phyloP scores from a whole-genome alignment of 2,329 filamentous ascomycete genomes.

The Cercospora brassicicola region DNA sequence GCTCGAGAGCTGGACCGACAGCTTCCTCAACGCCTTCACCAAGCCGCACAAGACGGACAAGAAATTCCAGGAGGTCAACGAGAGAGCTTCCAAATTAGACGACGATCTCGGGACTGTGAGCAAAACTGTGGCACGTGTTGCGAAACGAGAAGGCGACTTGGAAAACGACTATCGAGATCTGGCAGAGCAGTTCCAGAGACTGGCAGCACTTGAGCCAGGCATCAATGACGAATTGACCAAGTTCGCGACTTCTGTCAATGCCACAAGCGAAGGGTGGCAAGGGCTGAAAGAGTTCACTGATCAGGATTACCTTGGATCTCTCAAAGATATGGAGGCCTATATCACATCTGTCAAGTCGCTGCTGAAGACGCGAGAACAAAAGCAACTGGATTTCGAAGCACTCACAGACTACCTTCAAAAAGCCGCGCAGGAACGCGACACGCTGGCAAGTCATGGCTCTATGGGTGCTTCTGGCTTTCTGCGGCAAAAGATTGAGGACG shows the following conservation, averaged over 20 bases:
- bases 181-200: constrained; percentile 90
- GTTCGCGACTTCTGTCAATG: constrained; percentile 83
- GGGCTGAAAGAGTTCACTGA: constrained; percentile 88
- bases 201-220: constrained; percentile 83
- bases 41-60: constrained; percentile 95
- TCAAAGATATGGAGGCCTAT: constrained; percentile 95
- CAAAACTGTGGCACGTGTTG: constrained; percentile 90
- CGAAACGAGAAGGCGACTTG: constrained; percentile 81
- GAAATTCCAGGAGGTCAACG: constrained; percentile 89
- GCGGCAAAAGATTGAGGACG: constrained; percentile 91
- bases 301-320: constrained; percentile 87
- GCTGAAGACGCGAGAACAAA: constrained; percentile 91
- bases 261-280: constrained; percentile 75
- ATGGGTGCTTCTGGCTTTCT: constrained; percentile 82
- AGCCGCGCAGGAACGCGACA: constrained; percentile 81
- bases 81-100: constrained; percentile 89
- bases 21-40: constrained; percentile 93
- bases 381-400: constrained; percentile 95
- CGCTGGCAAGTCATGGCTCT: constrained; percentile 61
- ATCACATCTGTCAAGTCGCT: constrained; percentile 82
- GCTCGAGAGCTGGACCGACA: constrained; percentile 93
- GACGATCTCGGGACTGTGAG: constrained; percentile 91
- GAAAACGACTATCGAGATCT: constrained; percentile 87
- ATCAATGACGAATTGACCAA: constrained; percentile 79
- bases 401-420: constrained; percentile 94